phyloP scores from a whole-genome alignment of 345 rosid genomes.

The Clausena lansium region DNA sequence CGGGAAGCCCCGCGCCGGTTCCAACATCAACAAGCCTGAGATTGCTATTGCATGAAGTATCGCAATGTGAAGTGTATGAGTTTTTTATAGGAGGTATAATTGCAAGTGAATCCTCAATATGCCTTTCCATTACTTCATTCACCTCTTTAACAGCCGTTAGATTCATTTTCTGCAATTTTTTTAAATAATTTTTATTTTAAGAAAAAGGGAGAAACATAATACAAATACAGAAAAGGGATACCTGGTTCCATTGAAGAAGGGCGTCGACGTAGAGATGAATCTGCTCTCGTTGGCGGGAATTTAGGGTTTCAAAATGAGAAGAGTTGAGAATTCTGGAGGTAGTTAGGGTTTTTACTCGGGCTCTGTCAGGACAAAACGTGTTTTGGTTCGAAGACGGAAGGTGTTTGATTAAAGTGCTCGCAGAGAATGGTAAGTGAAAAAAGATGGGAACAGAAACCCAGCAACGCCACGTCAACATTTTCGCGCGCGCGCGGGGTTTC shows the following conservation, averaged over 20 bases:
- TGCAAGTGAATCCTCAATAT: constrained; percentile 84
- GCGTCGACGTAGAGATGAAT: constrained; percentile 63
- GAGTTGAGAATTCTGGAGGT: constrained; percentile 17
- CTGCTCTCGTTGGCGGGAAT: constrained; percentile 53
- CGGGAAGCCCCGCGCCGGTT: constrained; percentile 90
- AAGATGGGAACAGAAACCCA: constrained; percentile 7
- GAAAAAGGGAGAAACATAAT: neutral
- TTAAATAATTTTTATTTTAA: no score
- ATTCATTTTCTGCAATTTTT: constrained; percentile 63
- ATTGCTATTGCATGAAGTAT: constrained; percentile 24
- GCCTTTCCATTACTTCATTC: constrained; percentile 75
- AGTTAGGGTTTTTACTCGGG: constrained; percentile 12
- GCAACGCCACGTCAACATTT: constrained; percentile 31
- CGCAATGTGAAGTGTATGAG: constrained; percentile 41
- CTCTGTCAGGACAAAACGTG: constrained; percentile 15
- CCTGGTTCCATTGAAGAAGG: constrained; percentile 89
- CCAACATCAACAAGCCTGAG: constrained; percentile 80
- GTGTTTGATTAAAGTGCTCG: constrained; percentile 70
- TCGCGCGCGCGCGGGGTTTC: constrained; percentile 4
- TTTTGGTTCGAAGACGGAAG: constrained; percentile 32
- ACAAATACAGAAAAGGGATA: constrained; percentile 13
- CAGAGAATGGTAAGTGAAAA: constrained; percentile 28
- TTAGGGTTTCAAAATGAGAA: constrained; percentile 47
- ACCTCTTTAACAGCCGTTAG: constrained; percentile 75
- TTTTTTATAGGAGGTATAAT: constrained; percentile 56